phyloP scores from a whole-genome alignment of 225 moss, liverwort and hornwort species.

The Sphagnum contortum region DNA sequence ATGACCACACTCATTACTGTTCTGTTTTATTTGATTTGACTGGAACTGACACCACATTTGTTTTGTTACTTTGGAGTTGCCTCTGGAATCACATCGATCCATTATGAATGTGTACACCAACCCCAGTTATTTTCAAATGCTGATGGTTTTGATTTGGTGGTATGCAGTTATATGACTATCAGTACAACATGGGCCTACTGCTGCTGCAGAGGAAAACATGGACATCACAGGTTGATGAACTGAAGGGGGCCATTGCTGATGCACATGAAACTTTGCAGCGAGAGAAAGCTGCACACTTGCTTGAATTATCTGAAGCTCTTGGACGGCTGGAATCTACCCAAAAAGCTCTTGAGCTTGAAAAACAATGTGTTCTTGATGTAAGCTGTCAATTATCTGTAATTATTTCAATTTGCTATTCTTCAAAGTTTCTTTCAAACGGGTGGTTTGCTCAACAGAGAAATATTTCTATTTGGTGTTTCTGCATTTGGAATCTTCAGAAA shows the following conservation, averaged over 20 bases:
- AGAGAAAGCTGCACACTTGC: constrained; percentile 85
- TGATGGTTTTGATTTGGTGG: background rate
- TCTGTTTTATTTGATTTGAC: too few relatives aligned
- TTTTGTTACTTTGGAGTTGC: too few relatives aligned
- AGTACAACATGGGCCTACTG: constrained; percentile 96
- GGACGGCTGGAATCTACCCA: constrained; percentile 64
- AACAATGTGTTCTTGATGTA: constrained; percentile 87
- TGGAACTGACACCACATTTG: too few relatives aligned
- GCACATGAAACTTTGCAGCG: constrained; percentile 73
- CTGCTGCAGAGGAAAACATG: constrained; percentile 89
- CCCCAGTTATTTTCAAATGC: too few relatives aligned
- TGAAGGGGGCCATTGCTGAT: constrained; percentile 52
- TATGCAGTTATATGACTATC: constrained; percentile 90
- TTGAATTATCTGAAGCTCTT: constrained; percentile 66
- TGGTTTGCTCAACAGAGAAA: too few relatives aligned
- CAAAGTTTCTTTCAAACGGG: background rate
- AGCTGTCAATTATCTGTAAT: constrained; percentile 12
- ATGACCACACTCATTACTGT: too few relatives aligned
- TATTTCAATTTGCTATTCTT: background rate
- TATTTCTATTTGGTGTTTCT: background rate
- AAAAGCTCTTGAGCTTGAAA: constrained; percentile 72
- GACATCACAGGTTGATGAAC: constrained; percentile 67
- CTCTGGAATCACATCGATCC: too few relatives aligned
- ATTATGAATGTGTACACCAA: too few relatives aligned
- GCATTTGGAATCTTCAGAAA: too few relatives aligned